Conservation (phyloP, 2,329 filamentous ascomycete genomes). For the Neopestalotiopsis sp. region DNA sequence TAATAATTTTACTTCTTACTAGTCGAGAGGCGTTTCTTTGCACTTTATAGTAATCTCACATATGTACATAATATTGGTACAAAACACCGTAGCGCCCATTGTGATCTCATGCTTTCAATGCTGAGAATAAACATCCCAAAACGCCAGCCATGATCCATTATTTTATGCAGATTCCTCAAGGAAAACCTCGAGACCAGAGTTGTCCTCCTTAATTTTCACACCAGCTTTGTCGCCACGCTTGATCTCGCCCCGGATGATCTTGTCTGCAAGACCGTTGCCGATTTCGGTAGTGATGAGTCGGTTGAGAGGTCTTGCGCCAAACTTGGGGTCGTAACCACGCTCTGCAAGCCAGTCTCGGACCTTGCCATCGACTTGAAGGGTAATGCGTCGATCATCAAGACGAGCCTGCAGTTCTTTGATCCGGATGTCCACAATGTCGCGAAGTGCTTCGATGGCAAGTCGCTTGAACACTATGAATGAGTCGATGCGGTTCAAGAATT, state of each 20-base stretch:
- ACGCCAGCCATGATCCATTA: background rate
- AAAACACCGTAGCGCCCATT: slow-evolving; percentile 4
- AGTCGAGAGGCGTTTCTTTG: slow-evolving; percentile 9
- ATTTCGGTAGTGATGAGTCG: slow-evolving; percentile 90
- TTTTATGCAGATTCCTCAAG: slow-evolving; percentile 20
- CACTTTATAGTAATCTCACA: background rate
- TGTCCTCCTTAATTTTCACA: slow-evolving; percentile 71
- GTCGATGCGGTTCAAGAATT: slow-evolving; percentile 96
- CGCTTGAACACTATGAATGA: slow-evolving; percentile 97
- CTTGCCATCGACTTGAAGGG: slow-evolving; percentile 70
- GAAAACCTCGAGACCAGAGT: slow-evolving; percentile 60
- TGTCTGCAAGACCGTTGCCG: slow-evolving; percentile 85
- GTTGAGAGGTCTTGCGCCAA: slow-evolving; percentile 89
- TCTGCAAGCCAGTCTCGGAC: slow-evolving; percentile 89
- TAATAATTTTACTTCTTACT: background rate
- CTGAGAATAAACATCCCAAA: background rate
- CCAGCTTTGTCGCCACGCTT: slow-evolving; percentile 76
- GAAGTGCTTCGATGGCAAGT: slow-evolving; percentile 76
- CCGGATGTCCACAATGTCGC: slow-evolving; percentile 93
- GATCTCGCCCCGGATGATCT: slow-evolving; percentile 86
- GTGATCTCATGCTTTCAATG: background rate
- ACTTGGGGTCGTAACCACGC: slow-evolving; percentile 88
- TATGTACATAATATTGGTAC: background rate
- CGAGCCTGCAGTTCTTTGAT: slow-evolving; percentile 82
- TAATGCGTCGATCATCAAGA: slow-evolving; percentile 85